Conservation (phyloP, 2,329 filamentous ascomycete species). For the Aspergillus piperis region DNA sequence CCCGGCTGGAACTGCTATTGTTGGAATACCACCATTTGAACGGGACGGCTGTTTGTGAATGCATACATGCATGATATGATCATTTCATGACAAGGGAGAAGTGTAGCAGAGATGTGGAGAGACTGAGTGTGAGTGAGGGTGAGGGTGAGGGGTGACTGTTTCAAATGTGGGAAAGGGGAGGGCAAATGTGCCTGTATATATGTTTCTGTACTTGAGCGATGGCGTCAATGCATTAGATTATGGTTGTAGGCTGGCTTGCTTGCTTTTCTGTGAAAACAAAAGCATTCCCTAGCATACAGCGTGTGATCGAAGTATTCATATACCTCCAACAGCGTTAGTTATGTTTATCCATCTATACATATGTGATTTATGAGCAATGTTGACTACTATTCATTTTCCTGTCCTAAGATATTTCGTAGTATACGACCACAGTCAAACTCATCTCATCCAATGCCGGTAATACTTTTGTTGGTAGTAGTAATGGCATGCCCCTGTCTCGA, state of each 20-base stretch:
- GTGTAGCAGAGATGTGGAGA: background rate
- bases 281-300: background rate
- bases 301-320: background rate
- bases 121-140: background rate
- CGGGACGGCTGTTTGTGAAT: slow-evolving; percentile 1
- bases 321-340: background rate
- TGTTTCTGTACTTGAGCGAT: slow-evolving; percentile 4
- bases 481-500: no score
- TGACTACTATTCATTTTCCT: no score
- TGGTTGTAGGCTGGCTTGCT: background rate
- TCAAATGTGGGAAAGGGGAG: background rate
- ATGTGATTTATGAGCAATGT: background rate
- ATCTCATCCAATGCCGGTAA: no score
- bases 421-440: no score
- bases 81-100: background rate
- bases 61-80: slow-evolving; percentile 10
- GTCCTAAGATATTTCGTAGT: no score
- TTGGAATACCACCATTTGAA: slow-evolving; percentile 15
- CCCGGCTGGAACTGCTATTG: slow-evolving; percentile 23
- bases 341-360: background rate
- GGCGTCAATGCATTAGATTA: background rate
- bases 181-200: slow-evolving; percentile 10
- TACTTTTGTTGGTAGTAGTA: no score
- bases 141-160: background rate
- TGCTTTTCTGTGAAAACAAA: background rate